Evolutionary conservation across 2,329 filamentous ascomycete species (phyloP).

Genomic region (Simplicillium sp.): DNA sequence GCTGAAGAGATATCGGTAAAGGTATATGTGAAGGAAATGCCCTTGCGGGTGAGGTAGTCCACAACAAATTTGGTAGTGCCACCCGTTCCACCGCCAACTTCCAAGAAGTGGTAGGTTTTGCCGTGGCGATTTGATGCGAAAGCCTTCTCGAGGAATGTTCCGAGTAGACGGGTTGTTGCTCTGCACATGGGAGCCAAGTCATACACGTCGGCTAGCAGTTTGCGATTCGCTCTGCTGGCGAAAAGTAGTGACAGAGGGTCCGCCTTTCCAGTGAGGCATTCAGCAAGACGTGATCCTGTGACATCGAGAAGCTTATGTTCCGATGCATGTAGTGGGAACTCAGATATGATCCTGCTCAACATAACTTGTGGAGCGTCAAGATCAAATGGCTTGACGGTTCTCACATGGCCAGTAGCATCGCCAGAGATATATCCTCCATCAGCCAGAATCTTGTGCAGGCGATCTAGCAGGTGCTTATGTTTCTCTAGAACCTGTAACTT

Average conservation of each 20-base stretch:
- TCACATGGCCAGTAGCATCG: neutral
- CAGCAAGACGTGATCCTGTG: neutral
- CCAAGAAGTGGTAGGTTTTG: neutral
- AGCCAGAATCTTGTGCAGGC: neutral
- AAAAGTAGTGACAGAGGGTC: constrained; percentile 17
- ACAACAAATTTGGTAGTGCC: neutral
- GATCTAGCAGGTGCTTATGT: neutral
- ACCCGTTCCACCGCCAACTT: neutral
- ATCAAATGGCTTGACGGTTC: too few relatives aligned
- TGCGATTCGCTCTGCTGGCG: constrained; percentile 15
- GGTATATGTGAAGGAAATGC: neutral
- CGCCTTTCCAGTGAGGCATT: constrained; percentile 14
- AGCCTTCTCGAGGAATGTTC: neutral
- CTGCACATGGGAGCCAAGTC: neutral
- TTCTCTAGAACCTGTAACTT: neutral
- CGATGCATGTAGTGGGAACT: neutral
- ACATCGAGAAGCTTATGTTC: neutral
- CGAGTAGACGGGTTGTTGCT: neutral
- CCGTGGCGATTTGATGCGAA: too few relatives aligned
- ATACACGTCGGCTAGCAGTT: neutral
- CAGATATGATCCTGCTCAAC: constrained; percentile 4
- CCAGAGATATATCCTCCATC: neutral
- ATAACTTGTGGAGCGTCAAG: too few relatives aligned
- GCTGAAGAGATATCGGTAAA: neutral
- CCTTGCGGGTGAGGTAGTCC: neutral